Percentiles rank a stretch among this genome's conserved stretches.
Evolutionary conservation across 2,329 filamentous ascomycete species (phyloP).

Genomic region (Sclerotinia nivalis): DNA sequence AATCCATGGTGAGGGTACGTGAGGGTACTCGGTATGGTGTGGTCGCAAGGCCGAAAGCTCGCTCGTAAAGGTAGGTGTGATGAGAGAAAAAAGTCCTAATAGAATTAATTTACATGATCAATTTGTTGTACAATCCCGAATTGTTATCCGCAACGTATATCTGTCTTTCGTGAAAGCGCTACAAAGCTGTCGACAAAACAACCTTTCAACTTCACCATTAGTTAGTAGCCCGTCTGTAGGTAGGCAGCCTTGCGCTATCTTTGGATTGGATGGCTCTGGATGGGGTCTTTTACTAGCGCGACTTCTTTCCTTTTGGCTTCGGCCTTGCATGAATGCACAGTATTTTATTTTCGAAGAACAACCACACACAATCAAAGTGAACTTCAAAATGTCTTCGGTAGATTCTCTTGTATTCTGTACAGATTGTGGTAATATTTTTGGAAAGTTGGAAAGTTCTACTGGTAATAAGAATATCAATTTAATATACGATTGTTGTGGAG

Average conservation of each 20-base stretch:
- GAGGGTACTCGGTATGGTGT: background rate
- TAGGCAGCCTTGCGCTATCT: conserved; percentile 29
- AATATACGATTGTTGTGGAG: conserved; percentile 81
- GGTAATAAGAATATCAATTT: conserved; percentile 75
- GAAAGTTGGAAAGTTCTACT: conserved; percentile 77
- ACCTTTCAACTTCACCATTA: background rate
- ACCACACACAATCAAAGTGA: background rate
- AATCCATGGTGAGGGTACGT: conserved; percentile 15
- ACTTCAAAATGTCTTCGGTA: conserved; percentile 73
- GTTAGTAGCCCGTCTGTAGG: background rate
- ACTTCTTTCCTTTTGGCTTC: background rate
- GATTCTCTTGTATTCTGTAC: conserved; percentile 91
- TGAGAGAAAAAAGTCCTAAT: background rate
- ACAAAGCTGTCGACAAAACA: background rate
- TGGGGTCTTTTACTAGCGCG: conserved; percentile 2
- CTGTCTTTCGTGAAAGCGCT: too few relatives aligned
- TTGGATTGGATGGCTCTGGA: conserved; percentile 6
- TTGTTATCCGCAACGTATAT: background rate
- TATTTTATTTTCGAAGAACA: conserved; percentile 17
- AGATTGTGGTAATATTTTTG: conserved; percentile 88
- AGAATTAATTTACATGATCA: conserved; percentile 7
- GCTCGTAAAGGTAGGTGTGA: background rate
- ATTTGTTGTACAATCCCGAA: background rate
- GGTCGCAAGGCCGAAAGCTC: conserved; percentile 11
- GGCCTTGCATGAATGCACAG: conserved; percentile 14